Evolutionary conservation across 148 eudicot species (phyloP), one percentile per base, ranked within the genome.

Genomic region (Talinum fruticosum): DNA sequence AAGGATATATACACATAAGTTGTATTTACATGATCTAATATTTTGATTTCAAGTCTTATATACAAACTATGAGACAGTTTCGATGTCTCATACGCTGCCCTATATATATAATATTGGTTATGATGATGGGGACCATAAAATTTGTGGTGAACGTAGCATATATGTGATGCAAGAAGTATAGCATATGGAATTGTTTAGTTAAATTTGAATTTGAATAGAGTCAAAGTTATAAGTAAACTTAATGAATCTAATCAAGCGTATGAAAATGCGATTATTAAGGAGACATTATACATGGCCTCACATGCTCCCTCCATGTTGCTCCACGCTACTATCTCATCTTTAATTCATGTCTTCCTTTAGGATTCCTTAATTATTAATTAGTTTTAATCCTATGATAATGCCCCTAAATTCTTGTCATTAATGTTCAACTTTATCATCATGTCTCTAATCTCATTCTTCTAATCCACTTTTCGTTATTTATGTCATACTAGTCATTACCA

Each of bases 201-300:
- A n/a, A n/a, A 69, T 69, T 35, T 23, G 30, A n/a, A 38, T 34
- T 34, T 24, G 47, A 38, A 66, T 30, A 32, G 28, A 57, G 64
- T 57, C 64, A 57, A 57, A 57, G 28, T 15, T 66, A 21, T n/a
- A 34, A 38, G 78, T 62, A 38, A 64, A 28, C 26, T 41, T 15
- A 34, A 38, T 19, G 3, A n/a, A 16, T 57, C 30, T 13, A 35
- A 51, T 69, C 18, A 0, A 28, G 53, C 69, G 69, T 32, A 30
- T 38, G 38, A 67, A 47, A 57, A 68, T 80, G 82, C 82, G 78
- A 57, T 36, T 53, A 54, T 28, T 30, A 53, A 75, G 82, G 82
- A 68, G 69, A 28, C 49, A 35, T 29, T 12, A 51, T 51, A 61
- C 73, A 75, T 75, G 78, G 38, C 38, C 26, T 69, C 78, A 80